Conservation (phyloP, 805 yeast genomes). For the Ogataea corticis region DNA sequence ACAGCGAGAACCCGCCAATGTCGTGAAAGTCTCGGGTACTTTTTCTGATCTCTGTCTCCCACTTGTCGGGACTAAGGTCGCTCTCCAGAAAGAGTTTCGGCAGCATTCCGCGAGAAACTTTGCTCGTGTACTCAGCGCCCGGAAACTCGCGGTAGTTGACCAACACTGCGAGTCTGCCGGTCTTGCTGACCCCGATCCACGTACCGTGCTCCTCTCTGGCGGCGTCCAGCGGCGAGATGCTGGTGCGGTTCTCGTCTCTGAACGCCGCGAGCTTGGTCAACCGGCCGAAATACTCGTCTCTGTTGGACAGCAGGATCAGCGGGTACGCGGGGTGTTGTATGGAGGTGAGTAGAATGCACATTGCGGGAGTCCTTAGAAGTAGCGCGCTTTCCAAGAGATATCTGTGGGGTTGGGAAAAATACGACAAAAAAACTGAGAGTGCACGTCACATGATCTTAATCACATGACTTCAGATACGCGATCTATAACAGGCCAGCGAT, state of each 20-base stretch:
- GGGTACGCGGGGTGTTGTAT: constrained; percentile 73
- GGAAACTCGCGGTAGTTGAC: constrained; percentile 67
- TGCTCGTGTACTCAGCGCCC: constrained; percentile 23
- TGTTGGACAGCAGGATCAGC: constrained; percentile 71
- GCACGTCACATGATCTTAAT: too few species aligned
- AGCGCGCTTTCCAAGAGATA: too few species aligned
- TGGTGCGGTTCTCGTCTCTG: constrained; percentile 26
- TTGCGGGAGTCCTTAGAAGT: constrained; percentile 25
- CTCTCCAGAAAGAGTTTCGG: constrained; percentile 42
- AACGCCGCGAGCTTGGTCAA: constrained; percentile 61
- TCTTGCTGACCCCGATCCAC: constrained; percentile 73
- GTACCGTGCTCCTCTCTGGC: constrained; percentile 79
- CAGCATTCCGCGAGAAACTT: constrained; percentile 46
- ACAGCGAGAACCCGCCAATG: constrained; percentile 64
- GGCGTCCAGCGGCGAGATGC: constrained; percentile 73
- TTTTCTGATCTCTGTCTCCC: constrained; percentile 41
- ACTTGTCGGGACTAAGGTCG: constrained; percentile 37
- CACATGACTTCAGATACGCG: too few species aligned
- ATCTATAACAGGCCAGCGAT: too few species aligned
- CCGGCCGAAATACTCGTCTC: constrained; percentile 83
- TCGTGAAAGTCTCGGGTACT: constrained; percentile 31
- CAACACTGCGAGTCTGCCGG: constrained; percentile 66
- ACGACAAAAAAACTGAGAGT: too few species aligned
- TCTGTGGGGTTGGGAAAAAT: too few species aligned
- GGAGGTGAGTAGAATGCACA: constrained; percentile 81